Evolutionary conservation across 192 early-diverging fungal genomes (phyloP).

Genomic region (Mortierella claussenii): DNA sequence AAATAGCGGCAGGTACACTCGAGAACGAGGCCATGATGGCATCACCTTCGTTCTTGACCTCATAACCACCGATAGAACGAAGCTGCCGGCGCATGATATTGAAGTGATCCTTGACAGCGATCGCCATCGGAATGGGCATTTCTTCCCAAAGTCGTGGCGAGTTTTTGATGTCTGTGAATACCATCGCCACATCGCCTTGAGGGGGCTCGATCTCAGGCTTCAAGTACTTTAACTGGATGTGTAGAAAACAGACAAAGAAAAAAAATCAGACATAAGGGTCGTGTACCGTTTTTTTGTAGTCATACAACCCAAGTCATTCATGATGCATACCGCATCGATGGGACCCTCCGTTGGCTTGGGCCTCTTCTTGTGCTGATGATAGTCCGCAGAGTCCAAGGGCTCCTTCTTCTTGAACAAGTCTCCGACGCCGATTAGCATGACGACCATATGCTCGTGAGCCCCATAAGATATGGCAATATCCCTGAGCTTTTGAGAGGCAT

Average conservation of each 20-base stretch:
- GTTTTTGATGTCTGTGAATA: conserved; percentile 94
- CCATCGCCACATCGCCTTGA: conserved; percentile 82
- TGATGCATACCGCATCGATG: conserved; percentile 63
- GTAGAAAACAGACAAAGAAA: background rate
- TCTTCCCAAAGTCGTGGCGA: conserved; percentile 92
- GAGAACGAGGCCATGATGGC: conserved; percentile 95
- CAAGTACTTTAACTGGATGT: conserved; percentile 48
- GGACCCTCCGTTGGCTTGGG: conserved; percentile 59
- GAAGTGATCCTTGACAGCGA: conserved; percentile 88
- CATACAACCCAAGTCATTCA: background rate
- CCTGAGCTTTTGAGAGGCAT: conserved; percentile 82
- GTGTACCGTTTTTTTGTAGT: background rate
- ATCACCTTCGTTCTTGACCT: conserved; percentile 96
- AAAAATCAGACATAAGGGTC: background rate
- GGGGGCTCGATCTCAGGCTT: conserved; percentile 87
- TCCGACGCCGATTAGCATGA: conserved; percentile 90
- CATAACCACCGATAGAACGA: conserved; percentile 88
- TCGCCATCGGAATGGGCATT: conserved; percentile 82
- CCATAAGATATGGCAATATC: conserved; percentile 90
- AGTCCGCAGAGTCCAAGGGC: conserved; percentile 23
- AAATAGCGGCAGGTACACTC: conserved; percentile 78
- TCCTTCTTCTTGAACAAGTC: conserved; percentile 74
- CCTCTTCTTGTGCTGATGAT: conserved; percentile 56
- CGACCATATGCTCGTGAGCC: conserved; percentile 81
- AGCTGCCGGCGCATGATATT: conserved; percentile 84